Evolutionary conservation across 2,329 filamentous ascomycete genomes (phyloP).

Genomic region (Scedosporium dehoogii): DNA sequence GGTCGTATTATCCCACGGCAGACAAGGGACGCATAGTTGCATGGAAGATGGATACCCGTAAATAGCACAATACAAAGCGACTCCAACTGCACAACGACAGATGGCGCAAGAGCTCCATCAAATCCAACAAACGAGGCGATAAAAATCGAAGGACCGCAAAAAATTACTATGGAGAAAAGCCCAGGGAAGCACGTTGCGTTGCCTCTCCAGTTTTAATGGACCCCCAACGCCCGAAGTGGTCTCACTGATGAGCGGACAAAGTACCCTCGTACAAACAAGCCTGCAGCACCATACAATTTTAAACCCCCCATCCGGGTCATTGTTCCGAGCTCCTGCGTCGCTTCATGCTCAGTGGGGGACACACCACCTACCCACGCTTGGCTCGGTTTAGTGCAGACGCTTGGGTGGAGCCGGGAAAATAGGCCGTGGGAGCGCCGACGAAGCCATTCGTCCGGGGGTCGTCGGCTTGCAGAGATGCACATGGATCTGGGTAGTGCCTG

Average conservation of each 20-base stretch:
- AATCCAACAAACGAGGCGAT: neutral
- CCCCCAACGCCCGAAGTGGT: neutral
- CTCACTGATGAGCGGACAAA: too few species aligned
- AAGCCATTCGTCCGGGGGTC: neutral
- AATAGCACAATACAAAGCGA: neutral
- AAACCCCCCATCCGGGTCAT: neutral
- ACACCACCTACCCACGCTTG: neutral
- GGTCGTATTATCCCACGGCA: neutral
- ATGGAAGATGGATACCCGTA: neutral
- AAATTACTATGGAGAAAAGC: neutral
- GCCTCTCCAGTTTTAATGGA: neutral
- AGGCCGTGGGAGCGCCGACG: neutral
- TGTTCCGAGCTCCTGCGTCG: neutral
- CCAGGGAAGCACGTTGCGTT: neutral
- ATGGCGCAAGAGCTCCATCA: neutral
- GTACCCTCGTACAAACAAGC: neutral
- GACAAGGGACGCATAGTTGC: neutral
- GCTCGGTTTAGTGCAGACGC: neutral
- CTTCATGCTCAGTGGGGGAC: neutral
- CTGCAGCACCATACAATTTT: neutral
- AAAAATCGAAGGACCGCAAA: neutral
- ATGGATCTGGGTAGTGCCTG: too few species aligned
- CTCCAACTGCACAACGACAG: neutral
- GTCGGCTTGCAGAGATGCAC: neutral
- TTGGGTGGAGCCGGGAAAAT: neutral